Percentiles rank a stretch among this genome's conserved stretches.
phyloP scores from a whole-genome alignment of 805 yeast genomes.

The Saccharomycopsis fodiens region DNA sequence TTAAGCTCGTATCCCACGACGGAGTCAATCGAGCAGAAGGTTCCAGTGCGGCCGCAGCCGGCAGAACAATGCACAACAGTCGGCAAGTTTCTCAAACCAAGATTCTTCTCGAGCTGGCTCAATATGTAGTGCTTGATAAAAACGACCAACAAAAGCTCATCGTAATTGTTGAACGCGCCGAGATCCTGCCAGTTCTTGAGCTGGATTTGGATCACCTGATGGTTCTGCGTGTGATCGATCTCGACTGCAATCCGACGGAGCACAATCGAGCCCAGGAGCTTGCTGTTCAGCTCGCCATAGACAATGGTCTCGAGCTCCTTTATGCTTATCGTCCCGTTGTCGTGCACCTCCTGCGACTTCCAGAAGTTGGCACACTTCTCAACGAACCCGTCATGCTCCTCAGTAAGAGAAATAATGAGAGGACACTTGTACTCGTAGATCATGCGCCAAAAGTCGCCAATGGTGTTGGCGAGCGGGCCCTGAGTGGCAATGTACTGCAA shows the following conservation, averaged over 20 bases:
- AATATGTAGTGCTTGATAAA: slow-evolving; percentile 10
- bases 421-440: slow-evolving; percentile 55
- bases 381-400: slow-evolving; percentile 65
- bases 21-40: slow-evolving; percentile 68
- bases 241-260: slow-evolving; percentile 40
- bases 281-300: slow-evolving; percentile 6
- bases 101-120: background rate
- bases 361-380: slow-evolving; percentile 83
- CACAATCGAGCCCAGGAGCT: slow-evolving; percentile 21
- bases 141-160: slow-evolving; percentile 20
- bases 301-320: slow-evolving; percentile 15
- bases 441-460: slow-evolving; percentile 81
- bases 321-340: slow-evolving; percentile 24
- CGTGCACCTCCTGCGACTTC: slow-evolving; percentile 47
- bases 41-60: slow-evolving; percentile 95
- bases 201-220: slow-evolving; percentile 65
- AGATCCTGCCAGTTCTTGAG: slow-evolving; percentile 79
- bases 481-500: slow-evolving; percentile 74
- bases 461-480: slow-evolving; percentile 73
- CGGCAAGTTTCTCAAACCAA: slow-evolving; percentile 35
- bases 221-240: slow-evolving; percentile 27
- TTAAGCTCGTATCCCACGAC: slow-evolving; percentile 31
- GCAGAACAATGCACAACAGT: slow-evolving; percentile 88
- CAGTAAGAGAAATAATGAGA: slow-evolving; percentile 67
- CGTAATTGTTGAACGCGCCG: slow-evolving; percentile 47